These are phyloP conservation scores for Sclerotinia spermophila DNA, from an alignment of 2,329 filamentous ascomycete genomes.

Conservation along the genomic window DNA sequence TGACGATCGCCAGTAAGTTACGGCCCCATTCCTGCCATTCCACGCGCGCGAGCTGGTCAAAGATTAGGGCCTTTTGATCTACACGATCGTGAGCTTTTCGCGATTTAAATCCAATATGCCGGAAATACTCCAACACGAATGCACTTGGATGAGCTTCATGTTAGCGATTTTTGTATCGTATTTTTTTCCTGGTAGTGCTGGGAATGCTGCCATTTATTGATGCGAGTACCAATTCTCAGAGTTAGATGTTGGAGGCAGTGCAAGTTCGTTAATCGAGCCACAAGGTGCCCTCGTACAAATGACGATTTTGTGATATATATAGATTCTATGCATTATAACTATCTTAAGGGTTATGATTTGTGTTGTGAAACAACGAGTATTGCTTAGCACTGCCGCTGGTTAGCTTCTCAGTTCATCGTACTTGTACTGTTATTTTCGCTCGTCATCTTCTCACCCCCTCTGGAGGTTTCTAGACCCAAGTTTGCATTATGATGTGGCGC, in stretches of 20 bases:
- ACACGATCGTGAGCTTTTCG: neutral
- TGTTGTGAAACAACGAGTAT: slow-evolving; percentile 4
- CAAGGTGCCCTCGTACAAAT: slow-evolving; percentile 17
- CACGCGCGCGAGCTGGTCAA: neutral
- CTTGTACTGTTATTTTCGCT: slow-evolving; percentile 10
- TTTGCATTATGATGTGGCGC: slow-evolving; percentile 1
- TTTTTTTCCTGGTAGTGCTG: neutral
- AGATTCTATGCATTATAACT: slow-evolving; percentile 7
- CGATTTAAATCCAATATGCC: neutral
- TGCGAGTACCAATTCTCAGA: neutral
- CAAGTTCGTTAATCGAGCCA: slow-evolving; percentile 13
- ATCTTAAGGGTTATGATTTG: slow-evolving; percentile 5
- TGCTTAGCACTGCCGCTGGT: slow-evolving; percentile 2
- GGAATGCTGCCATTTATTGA: neutral
- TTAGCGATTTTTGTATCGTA: neutral
- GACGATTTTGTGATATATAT: slow-evolving; percentile 14
- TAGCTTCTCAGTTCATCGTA: neutral
- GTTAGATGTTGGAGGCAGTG: slow-evolving; percentile 16
- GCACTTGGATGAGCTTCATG: neutral
- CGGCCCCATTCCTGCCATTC: slow-evolving; percentile 2
- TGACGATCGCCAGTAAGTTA: neutral
- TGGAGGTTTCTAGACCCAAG: neutral
- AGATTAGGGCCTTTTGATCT: neutral
- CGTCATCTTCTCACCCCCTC: slow-evolving; percentile 15
- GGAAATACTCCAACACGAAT: neutral